These are phyloP conservation scores for Cladobotryum protrusum DNA, from an alignment of 2,329 filamentous ascomycete species.

Conservation along the genomic window DNA sequence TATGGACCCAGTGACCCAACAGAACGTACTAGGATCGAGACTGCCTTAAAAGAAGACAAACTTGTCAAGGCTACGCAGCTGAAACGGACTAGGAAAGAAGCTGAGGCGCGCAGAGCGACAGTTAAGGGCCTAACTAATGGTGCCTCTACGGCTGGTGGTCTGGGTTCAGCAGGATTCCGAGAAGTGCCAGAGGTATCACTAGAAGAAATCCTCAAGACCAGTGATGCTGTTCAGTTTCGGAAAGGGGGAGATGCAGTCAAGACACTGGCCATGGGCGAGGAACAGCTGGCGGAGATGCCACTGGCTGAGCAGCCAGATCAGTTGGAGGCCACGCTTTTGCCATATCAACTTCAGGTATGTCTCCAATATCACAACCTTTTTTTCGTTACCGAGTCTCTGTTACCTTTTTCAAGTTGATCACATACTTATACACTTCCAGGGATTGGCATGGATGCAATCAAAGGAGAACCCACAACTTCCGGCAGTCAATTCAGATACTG, in stretches of 20 bases:
- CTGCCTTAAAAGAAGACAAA: conserved; percentile 56
- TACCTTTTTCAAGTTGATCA: background rate
- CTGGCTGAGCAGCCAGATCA: conserved; percentile 61
- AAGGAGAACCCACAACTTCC: conserved; percentile 69
- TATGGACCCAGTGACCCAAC: conserved; percentile 59
- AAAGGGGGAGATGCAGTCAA: conserved; percentile 60
- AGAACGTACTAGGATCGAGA: conserved; percentile 49
- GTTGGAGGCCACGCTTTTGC: conserved; percentile 62
- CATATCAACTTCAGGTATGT: conserved; percentile 64
- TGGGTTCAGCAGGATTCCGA: conserved; percentile 20
- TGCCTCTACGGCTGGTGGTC: conserved; percentile 30
- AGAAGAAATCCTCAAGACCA: conserved; percentile 58
- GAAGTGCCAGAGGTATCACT: conserved; percentile 41
- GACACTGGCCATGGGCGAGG: conserved; percentile 64
- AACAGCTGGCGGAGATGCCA: conserved; percentile 63
- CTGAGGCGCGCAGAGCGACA: conserved; percentile 44
- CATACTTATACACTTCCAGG: conserved; percentile 39
- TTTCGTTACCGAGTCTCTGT: background rate
- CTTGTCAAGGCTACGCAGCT: conserved; percentile 54
- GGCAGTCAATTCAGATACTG: conserved; percentile 47
- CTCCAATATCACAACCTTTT: background rate
- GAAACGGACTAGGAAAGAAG: conserved; percentile 47
- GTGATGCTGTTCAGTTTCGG: conserved; percentile 61
- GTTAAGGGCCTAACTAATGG: conserved; percentile 34
- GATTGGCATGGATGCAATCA: conserved; percentile 72